Conservation (phyloP, 2,329 filamentous ascomycete genomes). For the Aspergillus pseudoterreus region DNA sequence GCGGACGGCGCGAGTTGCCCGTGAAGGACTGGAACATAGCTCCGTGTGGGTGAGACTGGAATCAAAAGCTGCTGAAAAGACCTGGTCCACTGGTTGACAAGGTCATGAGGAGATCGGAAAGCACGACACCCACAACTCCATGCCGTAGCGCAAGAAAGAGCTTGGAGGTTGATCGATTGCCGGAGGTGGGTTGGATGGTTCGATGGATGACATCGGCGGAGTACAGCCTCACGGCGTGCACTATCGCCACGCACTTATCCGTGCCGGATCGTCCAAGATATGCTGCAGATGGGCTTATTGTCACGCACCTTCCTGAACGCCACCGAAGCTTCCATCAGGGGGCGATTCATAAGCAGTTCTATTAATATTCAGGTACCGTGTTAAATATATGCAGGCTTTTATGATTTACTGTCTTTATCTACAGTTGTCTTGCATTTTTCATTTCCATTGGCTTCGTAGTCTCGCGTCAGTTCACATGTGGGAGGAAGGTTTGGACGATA, state of each 20-base stretch:
- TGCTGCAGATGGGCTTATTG: background rate
- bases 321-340: background rate
- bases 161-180: background rate
- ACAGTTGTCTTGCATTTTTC: too few species aligned
- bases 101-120: constrained; percentile 12
- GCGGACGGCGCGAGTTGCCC: constrained; percentile 75
- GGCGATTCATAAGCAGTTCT: background rate
- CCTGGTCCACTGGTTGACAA: constrained; percentile 2
- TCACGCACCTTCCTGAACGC: constrained; percentile 2
- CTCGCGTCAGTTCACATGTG: too few species aligned
- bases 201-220: background rate
- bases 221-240: background rate
- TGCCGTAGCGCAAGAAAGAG: constrained; percentile 12
- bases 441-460: too few species aligned
- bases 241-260: constrained; percentile 7
- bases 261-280: background rate
- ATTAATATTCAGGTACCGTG: background rate
- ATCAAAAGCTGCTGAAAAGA: constrained; percentile 6
- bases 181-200: background rate
- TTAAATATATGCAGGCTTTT: background rate
- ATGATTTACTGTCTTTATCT: too few species aligned
- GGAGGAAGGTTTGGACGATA: too few species aligned
- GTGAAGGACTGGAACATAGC: constrained; percentile 90
- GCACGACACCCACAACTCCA: constrained; percentile 17
- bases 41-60: constrained; percentile 10